Evolutionary conservation across 164 flowering plant species (phyloP), one percentile per base, ranked within the genome.

Genomic region (Tetrastigma voinierianum): DNA sequence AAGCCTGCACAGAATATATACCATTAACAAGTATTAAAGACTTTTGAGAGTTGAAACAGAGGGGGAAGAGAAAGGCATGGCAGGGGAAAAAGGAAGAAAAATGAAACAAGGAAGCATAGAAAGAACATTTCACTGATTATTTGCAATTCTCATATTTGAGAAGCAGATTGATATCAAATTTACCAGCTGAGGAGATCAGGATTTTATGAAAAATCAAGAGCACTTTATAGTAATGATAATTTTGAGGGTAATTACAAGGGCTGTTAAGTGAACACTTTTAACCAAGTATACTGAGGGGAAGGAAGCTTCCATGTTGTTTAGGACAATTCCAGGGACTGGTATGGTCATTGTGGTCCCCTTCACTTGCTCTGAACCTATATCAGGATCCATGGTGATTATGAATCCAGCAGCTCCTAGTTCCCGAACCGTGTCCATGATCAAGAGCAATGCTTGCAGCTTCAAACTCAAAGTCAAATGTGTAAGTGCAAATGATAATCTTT

Each of bases 391-490:
- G 17, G 82, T 80, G 51, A 85, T 67, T 24, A 85, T 80, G 64
- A 85, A 85, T 16, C 89, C 89, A n/a, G 87, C 87, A 40, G 87
- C 89, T 3, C 85, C 89, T 6, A 80, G 52, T 47, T 64, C 67
- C 57, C 62, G 72, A n/a, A 83, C 76, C 2, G 85, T 85, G 44
- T 80, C 78, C 44, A 82, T 83, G 47, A 85, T n/a, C 82, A n/a
- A 72, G 53, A 47, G 78, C 58, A 20, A 85, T 76, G 74, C 75
- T 81, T 52, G 87, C 84, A 59, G 74, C 56, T 16, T 73, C 84
- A 32, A 70, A 73, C 59, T 78, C 85, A 46, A 83, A 83, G 46
- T 83, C 84, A 44, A 73, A 78, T 1, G 77, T 78, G 57, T 81
- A 83, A 1, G 83, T 80, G 71, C 89, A 85, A 23, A 85, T 80